Percentiles rank a stretch among this genome's conserved stretches.
phyloP scores from a whole-genome alignment of 139 green algal genomes.

The Chlorella sp. region DNA sequence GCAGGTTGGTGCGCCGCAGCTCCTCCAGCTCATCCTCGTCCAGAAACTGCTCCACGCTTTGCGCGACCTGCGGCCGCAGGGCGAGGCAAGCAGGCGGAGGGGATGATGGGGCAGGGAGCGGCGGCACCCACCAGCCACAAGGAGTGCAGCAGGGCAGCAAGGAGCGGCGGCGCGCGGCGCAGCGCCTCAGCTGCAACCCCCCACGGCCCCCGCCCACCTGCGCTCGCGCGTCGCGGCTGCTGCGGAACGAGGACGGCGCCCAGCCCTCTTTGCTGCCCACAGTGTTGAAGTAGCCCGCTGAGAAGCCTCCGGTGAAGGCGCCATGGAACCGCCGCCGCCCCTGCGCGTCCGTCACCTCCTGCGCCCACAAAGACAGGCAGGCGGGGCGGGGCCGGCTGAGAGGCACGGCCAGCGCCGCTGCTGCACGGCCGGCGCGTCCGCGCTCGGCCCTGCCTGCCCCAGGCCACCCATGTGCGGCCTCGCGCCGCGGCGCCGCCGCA shows the following conservation, averaged over 20 bases:
- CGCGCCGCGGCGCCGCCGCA: neutral
- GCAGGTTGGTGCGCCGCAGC: slow-evolving; percentile 20
- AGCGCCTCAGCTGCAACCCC: slow-evolving; percentile 9
- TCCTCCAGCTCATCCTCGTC: slow-evolving; percentile 95
- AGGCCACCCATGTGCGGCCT: slow-evolving; percentile 9
- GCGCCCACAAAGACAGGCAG: slow-evolving; percentile 22
- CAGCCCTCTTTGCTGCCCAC: slow-evolving; percentile 78
- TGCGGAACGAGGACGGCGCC: slow-evolving; percentile 77
- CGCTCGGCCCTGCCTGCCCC: slow-evolving; percentile 29
- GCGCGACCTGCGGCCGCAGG: too few relatives aligned
- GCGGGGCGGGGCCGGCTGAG: neutral
- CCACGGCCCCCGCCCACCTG: slow-evolving; percentile 5
- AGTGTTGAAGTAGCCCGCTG: slow-evolving; percentile 95
- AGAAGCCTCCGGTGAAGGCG: slow-evolving; percentile 95
- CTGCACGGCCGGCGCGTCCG: neutral
- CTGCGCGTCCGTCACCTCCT: slow-evolving; percentile 84
- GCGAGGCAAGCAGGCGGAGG: too few relatives aligned
- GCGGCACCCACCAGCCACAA: too few relatives aligned
- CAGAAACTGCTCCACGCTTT: slow-evolving; percentile 87
- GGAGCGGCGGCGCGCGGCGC: too few relatives aligned
- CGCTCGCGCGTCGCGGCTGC: slow-evolving; percentile 53
- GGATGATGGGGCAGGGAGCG: too few relatives aligned
- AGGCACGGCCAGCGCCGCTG: neutral
- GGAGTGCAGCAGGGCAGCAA: too few relatives aligned
- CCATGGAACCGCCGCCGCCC: slow-evolving; percentile 89